phyloP scores from a whole-genome alignment of 345 rosid genomes.

The Brassica carinata region DNA sequence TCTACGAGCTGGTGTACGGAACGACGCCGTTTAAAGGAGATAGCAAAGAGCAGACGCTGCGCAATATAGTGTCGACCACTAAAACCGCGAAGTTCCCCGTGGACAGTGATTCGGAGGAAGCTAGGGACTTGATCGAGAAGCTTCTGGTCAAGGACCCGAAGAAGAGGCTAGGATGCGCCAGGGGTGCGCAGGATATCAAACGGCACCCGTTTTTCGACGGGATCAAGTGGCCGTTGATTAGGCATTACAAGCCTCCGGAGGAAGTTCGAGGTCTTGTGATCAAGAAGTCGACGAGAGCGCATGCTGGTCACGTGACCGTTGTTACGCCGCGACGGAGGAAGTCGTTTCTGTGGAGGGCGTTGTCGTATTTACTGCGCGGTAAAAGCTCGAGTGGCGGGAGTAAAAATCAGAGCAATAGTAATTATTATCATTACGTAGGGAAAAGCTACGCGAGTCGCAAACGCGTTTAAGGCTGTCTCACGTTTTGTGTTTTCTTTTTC shows the following conservation, averaged over 20 bases:
- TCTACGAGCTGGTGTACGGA: conserved; percentile 72
- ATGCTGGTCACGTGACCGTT: conserved; percentile 41
- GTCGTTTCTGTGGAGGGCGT: conserved; percentile 54
- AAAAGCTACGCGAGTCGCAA: conserved; percentile 44
- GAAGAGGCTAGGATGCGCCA: conserved; percentile 71
- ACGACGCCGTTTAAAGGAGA: conserved; percentile 83
- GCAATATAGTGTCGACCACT: conserved; percentile 54
- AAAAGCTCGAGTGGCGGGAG: conserved; percentile 32
- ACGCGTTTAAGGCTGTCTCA: conserved; percentile 38
- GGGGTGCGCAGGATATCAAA: conserved; percentile 81
- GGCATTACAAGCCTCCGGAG: conserved; percentile 75
- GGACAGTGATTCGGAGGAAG: conserved; percentile 48
- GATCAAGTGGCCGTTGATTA: conserved; percentile 78
- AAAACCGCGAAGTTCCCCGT: conserved; percentile 46
- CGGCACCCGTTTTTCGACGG: conserved; percentile 76
- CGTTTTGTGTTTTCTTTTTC: background rate
- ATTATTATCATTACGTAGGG: conserved; percentile 44
- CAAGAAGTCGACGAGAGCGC: conserved; percentile 45
- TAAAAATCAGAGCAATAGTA: conserved; percentile 45
- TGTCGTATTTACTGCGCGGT: conserved; percentile 41
- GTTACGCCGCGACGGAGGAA: conserved; percentile 44
- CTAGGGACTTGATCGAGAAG: conserved; percentile 72
- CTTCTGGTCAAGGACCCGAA: conserved; percentile 74
- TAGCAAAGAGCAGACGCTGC: conserved; percentile 70
- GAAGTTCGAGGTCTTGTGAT: conserved; percentile 55